These are phyloP conservation scores for Iris pallida DNA, from an alignment of 116 monocot species.

Conservation along the genomic window DNA sequence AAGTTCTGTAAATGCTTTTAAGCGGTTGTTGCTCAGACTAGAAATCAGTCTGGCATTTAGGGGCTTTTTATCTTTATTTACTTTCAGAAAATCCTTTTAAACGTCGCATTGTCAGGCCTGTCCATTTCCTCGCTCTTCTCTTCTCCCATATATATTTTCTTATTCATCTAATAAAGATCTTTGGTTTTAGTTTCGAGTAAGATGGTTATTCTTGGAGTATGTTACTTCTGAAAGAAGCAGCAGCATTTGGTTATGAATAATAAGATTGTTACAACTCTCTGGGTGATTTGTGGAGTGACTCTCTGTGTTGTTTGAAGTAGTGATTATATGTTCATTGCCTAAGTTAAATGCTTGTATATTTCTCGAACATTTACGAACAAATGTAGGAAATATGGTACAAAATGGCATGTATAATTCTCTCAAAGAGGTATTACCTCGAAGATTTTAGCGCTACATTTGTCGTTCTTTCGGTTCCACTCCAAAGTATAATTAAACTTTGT, in stretches of 20 bases:
- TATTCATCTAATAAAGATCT: background rate
- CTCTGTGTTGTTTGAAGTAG: background rate
- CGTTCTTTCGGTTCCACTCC: too few species aligned
- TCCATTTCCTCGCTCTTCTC: background rate
- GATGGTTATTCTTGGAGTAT: background rate
- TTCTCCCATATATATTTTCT: background rate
- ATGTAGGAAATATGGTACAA: background rate
- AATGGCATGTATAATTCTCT: too few species aligned
- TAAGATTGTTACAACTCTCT: too few species aligned
- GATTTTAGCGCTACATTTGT: too few species aligned
- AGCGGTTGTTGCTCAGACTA: slow-evolving; percentile 12
- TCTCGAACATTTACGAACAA: background rate
- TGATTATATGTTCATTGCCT: background rate
- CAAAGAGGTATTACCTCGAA: too few species aligned
- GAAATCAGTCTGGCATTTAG: slow-evolving; percentile 11
- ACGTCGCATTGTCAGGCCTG: background rate
- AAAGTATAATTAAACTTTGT: too few species aligned
- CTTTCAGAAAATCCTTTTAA: background rate
- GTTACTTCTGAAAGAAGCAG: too few species aligned
- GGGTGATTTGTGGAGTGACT: too few species aligned
- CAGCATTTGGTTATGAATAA: too few species aligned
- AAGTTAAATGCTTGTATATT: background rate
- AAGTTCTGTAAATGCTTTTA: slow-evolving; percentile 31
- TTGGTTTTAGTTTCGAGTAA: background rate
- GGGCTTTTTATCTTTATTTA: slow-evolving; percentile 6